Percentiles rank a stretch among this genome's conserved stretches.
These are phyloP conservation scores for Paraphoma chrysanthemicola DNA, from an alignment of 2,329 filamentous ascomycete species.

Conservation along the genomic window DNA sequence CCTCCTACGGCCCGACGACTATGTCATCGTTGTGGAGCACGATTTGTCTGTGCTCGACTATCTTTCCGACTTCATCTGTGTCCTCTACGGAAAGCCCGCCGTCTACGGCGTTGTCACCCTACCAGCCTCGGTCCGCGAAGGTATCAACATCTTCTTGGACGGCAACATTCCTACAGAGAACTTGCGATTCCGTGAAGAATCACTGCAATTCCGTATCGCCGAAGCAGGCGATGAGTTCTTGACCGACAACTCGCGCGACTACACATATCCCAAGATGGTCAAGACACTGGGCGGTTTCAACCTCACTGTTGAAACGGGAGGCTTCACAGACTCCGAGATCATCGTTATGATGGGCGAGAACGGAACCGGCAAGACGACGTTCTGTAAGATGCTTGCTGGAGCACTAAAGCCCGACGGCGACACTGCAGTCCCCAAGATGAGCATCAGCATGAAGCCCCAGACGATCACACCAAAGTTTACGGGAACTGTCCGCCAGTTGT, in stretches of 20 bases:
- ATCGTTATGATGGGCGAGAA: constrained; percentile 99
- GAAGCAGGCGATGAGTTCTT: constrained; percentile 90
- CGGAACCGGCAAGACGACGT: constrained; percentile 98
- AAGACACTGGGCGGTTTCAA: constrained; percentile 92
- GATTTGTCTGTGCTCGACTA: constrained; percentile 98
- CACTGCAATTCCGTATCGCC: constrained; percentile 90
- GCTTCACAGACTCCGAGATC: constrained; percentile 98
- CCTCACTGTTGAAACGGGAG: constrained; percentile 78
- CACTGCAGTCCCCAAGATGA: constrained; percentile 85
- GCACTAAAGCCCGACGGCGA: constrained; percentile 87
- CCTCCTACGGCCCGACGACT: constrained; percentile 85
- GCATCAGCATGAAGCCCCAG: constrained; percentile 99
- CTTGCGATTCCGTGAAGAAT: constrained; percentile 96
- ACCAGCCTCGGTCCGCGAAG: constrained; percentile 94
- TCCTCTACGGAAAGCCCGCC: constrained; percentile 93
- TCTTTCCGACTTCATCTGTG: constrained; percentile 97
- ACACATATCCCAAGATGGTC: constrained; percentile 87
- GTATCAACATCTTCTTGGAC: constrained; percentile 99
- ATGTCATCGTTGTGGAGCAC: constrained; percentile 99
- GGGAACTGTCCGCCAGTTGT: constrained; percentile 94
- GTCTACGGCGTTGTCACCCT: constrained; percentile 98
- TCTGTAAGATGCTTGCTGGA: constrained; percentile 95
- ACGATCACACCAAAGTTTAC: constrained; percentile 99
- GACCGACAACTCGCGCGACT: constrained; percentile 82
- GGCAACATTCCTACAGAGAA: constrained; percentile 99